Evolutionary conservation across 768 basidiomycete species (phyloP).

Genomic region (Boletus sp.): DNA sequence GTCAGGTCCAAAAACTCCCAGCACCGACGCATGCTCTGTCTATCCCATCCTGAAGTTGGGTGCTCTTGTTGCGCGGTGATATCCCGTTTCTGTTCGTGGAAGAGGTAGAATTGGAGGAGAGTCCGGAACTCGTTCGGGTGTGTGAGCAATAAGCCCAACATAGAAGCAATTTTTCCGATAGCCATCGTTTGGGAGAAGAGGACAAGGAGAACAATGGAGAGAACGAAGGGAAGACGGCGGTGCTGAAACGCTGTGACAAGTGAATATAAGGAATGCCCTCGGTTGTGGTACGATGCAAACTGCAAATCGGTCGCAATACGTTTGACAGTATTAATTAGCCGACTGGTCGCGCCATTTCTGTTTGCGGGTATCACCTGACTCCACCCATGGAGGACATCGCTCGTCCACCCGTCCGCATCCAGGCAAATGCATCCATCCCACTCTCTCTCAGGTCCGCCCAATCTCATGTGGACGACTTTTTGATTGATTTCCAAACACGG

Average conservation of each 20-base stretch:
- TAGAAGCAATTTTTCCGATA: conserved; percentile 54
- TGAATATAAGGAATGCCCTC: not conserved
- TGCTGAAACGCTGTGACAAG: not conserved
- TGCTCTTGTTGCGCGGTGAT: conserved; percentile 74
- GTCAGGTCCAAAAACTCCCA: conserved; percentile 89
- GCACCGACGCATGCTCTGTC: conserved; percentile 80
- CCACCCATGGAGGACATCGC: conserved; percentile 44
- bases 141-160: conserved; percentile 66
- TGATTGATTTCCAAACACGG: conserved; percentile 47
- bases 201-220: not conserved
- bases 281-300: not conserved
- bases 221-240: not conserved
- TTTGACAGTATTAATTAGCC: too few species aligned
- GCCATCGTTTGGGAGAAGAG: conserved; percentile 11
- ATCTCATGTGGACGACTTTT: conserved; percentile 42
- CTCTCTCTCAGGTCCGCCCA: conserved; percentile 41
- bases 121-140: conserved; percentile 83
- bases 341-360: conserved; percentile 12
- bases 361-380: conserved; percentile 10
- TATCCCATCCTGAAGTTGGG: conserved; percentile 81
- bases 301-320: too few species aligned
- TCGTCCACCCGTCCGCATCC: conserved; percentile 47
- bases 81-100: conserved; percentile 78
- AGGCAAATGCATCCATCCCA: conserved; percentile 32
- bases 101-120: conserved; percentile 79